Percentiles rank a stretch among this genome's conserved stretches.
Evolutionary conservation across 306 rosid species (phyloP).

Genomic region (Cercis canadensis): DNA sequence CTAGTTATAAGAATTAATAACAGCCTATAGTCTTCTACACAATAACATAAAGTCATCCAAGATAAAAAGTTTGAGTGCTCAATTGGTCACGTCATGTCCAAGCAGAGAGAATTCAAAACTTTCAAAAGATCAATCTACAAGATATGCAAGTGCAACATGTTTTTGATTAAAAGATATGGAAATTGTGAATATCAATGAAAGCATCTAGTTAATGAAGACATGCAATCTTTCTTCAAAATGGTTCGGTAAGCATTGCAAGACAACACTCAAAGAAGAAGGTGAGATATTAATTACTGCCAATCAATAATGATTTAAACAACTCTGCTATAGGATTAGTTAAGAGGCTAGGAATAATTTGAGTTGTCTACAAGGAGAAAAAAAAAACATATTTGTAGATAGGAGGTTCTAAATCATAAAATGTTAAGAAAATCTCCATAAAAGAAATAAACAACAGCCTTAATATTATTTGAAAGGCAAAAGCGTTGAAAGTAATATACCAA

Average conservation of each 20-base stretch:
- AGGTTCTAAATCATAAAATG: constrained; percentile 17
- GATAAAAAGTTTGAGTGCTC: constrained; percentile 3
- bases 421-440: constrained; percentile 1
- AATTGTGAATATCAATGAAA: neutral
- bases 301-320: constrained; percentile 10
- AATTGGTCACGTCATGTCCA: constrained; percentile 24
- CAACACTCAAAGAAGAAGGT: neutral
- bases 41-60: constrained; percentile 18
- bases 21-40: constrained; percentile 6
- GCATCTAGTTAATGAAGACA: neutral
- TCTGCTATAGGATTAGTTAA: neutral
- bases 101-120: constrained; percentile 10
- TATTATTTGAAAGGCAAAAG: constrained; percentile 22
- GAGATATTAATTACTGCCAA: neutral
- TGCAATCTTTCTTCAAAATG: constrained; percentile 10
- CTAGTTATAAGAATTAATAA: constrained; percentile 7
- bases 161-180: neutral
- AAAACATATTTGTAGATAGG: neutral
- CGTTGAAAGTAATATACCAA: constrained; percentile 56
- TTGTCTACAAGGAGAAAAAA: neutral
- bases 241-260: constrained; percentile 12
- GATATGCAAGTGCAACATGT: constrained; percentile 14
- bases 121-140: constrained; percentile 19
- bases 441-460: neutral
- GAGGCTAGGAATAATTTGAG: neutral